phyloP scores from a whole-genome alignment of 768 basidiomycete species.

The Mycena metata region DNA sequence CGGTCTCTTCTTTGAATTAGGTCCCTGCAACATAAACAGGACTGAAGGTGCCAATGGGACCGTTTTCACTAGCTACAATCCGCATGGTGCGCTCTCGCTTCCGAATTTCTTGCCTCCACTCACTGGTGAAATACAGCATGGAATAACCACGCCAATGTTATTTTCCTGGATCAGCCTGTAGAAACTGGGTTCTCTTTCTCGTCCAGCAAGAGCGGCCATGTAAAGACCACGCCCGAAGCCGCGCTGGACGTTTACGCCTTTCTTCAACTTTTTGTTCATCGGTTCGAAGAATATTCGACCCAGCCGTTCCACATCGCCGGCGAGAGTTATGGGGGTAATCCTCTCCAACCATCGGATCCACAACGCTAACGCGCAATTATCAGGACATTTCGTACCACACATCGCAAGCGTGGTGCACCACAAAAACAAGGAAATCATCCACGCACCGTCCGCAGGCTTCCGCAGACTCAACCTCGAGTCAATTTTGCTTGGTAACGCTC shows the following conservation, averaged over 20 bases:
- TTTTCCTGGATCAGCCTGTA: constrained; percentile 14
- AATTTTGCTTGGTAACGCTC: constrained; percentile 19
- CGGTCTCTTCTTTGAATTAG: constrained; percentile 95
- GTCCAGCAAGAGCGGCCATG: constrained; percentile 9
- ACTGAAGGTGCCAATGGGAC: constrained; percentile 65
- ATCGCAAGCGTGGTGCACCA: constrained; percentile 23
- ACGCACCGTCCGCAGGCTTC: constrained; percentile 17
- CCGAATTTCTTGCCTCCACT: neutral
- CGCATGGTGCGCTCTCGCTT: constrained; percentile 10
- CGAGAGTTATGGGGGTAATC: constrained; percentile 14
- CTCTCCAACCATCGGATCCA: neutral
- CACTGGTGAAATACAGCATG: constrained; percentile 12
- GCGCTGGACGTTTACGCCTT: constrained; percentile 17
- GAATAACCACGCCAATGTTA: constrained; percentile 13
- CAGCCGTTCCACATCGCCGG: constrained; percentile 13
- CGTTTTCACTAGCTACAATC: constrained; percentile 67
- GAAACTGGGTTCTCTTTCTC: constrained; percentile 9
- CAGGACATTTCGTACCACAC: constrained; percentile 16
- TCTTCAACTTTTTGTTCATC: constrained; percentile 5
- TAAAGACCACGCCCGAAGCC: constrained; percentile 15
- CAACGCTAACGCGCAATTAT: neutral
- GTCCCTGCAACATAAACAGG: constrained; percentile 83
- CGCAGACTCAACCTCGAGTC: constrained; percentile 20
- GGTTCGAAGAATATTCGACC: constrained; percentile 10
- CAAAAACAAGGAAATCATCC: constrained; percentile 28